Conservation (phyloP, 345 rosid genomes). For the Hibiscus tridactylites region DNA sequence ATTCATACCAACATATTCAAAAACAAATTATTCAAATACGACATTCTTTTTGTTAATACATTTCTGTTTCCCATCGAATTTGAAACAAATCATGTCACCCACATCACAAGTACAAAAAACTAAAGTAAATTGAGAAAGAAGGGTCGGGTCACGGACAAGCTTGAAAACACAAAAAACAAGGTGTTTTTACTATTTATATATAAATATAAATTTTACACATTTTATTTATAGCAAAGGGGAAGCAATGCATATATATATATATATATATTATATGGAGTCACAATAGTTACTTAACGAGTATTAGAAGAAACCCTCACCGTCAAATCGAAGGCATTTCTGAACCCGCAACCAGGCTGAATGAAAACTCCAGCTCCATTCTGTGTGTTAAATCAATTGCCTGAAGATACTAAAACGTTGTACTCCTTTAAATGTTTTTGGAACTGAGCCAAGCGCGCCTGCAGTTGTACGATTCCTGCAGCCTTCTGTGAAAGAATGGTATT, state of each 20-base stretch:
- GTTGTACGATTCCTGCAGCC: constrained; percentile 49
- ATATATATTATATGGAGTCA: not conserved
- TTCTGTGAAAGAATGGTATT: constrained; percentile 48
- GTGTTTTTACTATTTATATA: not conserved
- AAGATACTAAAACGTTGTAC: constrained; percentile 37
- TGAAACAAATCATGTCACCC: not conserved
- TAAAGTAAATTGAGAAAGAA: not conserved
- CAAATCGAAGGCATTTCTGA: not conserved
- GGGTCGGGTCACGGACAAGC: not conserved
- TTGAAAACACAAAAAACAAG: not conserved
- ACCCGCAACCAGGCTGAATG: not conserved
- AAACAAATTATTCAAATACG: too few species aligned
- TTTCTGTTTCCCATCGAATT: too few species aligned
- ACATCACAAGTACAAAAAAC: not conserved
- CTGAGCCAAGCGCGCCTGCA: constrained; percentile 41
- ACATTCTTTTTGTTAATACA: too few species aligned
- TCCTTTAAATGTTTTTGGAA: constrained; percentile 47
- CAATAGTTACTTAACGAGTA: not conserved
- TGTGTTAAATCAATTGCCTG: constrained; percentile 9
- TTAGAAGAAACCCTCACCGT: not conserved
- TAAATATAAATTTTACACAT: not conserved
- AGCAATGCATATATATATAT: not conserved
- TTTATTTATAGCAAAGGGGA: not conserved
- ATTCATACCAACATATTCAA: too few species aligned
- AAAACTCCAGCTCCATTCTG: not conserved